Evolutionary conservation across 352 stramenopile species (phyloP).

Genomic region (Pythium phragmitis): DNA sequence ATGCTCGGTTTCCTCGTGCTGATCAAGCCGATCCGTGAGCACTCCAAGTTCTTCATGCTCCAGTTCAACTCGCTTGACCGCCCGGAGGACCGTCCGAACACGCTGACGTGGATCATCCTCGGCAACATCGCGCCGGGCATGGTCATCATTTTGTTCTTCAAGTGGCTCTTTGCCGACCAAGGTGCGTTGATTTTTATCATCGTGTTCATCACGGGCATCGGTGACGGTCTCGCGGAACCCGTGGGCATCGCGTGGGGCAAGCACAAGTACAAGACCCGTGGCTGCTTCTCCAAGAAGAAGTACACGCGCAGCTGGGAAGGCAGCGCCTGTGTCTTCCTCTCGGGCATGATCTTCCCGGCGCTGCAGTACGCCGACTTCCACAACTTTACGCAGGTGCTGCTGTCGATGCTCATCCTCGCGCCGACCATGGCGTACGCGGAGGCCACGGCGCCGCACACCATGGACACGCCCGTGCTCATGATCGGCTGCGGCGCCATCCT

Average conservation of each 20-base stretch:
- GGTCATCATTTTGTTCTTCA: constrained; percentile 85
- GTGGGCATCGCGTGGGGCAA: constrained; percentile 79
- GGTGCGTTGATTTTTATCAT: constrained; percentile 43
- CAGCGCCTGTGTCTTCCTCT: constrained; percentile 74
- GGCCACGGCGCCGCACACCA: constrained; percentile 79
- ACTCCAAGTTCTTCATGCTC: constrained; percentile 83
- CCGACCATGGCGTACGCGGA: constrained; percentile 84
- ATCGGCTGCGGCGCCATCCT: constrained; percentile 70
- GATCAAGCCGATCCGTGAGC: constrained; percentile 81
- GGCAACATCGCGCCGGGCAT: constrained; percentile 59
- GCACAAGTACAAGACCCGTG: constrained; percentile 83
- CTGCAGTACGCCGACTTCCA: constrained; percentile 76
- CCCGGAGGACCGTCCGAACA: constrained; percentile 68
- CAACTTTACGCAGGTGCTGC: constrained; percentile 74
- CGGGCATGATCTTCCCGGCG: constrained; percentile 73
- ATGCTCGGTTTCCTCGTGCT: constrained; percentile 79
- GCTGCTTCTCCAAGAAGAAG: constrained; percentile 76
- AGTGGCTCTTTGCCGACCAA: constrained; percentile 67
- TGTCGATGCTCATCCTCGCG: constrained; percentile 75
- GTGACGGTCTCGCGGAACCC: constrained; percentile 73
- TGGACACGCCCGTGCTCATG: constrained; percentile 86
- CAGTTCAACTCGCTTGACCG: constrained; percentile 88
- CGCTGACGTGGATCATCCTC: constrained; percentile 42
- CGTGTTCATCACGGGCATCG: constrained; percentile 71
- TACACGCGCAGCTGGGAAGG: constrained; percentile 82